phyloP scores from a whole-genome alignment of 2,329 filamentous ascomycete species.

The Curvularia lunata region DNA sequence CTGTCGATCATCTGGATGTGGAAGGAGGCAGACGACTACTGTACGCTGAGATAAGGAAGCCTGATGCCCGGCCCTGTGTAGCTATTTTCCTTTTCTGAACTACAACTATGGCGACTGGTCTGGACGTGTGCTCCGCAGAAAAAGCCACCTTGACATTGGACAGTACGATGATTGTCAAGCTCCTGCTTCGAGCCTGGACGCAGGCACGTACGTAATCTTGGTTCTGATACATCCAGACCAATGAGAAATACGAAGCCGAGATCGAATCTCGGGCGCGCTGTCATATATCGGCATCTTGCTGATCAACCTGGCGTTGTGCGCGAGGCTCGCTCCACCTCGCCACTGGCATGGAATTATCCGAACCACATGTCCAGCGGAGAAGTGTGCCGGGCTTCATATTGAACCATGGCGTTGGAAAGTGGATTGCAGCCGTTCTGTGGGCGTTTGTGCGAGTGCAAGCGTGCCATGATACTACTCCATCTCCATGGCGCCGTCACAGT shows the following conservation, averaged over 20 bases:
- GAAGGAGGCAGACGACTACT: constrained; percentile 6
- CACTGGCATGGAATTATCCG: constrained; percentile 1
- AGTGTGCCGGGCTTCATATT: background rate
- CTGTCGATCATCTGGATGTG: background rate
- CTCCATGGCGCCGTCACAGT: background rate
- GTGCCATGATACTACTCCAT: background rate
- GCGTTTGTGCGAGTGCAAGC: background rate
- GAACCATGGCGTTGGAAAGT: background rate
- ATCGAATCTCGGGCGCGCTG: background rate
- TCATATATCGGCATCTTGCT: background rate
- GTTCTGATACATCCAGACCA: background rate
- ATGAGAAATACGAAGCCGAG: background rate
- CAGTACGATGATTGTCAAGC: background rate
- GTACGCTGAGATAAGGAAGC: constrained; percentile 5
- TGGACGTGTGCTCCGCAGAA: constrained; percentile 5
- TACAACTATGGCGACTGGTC: constrained; percentile 2
- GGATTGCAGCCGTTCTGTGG: background rate
- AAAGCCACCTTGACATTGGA: background rate
- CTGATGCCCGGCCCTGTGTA: constrained; percentile 5
- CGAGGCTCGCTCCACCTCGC: constrained; percentile 5
- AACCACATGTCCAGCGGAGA: constrained; percentile 3
- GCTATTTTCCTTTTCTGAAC: background rate
- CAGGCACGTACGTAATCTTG: constrained; percentile 1
- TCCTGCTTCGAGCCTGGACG: background rate
- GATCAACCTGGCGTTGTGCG: constrained; percentile 3